Evolutionary conservation across 495 filamentous ascomycete species (phyloP).

Genomic region (Penicillium roqueforti): DNA sequence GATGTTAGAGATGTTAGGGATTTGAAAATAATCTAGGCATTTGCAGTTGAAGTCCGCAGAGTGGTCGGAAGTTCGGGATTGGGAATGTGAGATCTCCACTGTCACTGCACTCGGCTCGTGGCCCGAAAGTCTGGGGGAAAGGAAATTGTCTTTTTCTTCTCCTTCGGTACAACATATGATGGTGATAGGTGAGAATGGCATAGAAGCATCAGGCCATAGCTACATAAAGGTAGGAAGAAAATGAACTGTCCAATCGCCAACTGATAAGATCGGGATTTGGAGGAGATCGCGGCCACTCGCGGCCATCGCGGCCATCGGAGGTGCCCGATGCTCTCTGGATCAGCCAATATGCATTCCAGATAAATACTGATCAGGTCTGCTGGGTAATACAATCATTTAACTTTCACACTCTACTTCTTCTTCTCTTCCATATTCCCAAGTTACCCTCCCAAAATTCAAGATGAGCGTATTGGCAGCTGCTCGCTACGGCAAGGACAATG

Average conservation of each 20-base stretch:
- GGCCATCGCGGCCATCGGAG: conserved; percentile 45
- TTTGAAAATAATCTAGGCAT: neutral
- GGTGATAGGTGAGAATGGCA: neutral
- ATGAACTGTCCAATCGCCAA: neutral
- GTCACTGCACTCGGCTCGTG: neutral
- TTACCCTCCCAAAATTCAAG: conserved; percentile 10
- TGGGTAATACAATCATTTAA: neutral
- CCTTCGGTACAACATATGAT: neutral
- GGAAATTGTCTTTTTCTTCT: neutral
- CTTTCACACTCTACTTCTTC: neutral
- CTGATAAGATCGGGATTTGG: conserved; percentile 32
- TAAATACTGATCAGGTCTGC: conserved; percentile 11
- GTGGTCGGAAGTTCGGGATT: conserved; percentile 21
- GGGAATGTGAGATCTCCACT: conserved; percentile 9
- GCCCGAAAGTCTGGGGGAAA: conserved; percentile 18
- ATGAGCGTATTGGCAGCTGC: conserved; percentile 59
- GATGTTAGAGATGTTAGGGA: too few species aligned
- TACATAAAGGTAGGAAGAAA: too few species aligned
- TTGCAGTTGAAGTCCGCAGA: neutral
- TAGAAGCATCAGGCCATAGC: neutral
- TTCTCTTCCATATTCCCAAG: neutral
- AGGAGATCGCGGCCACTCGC: conserved; percentile 33
- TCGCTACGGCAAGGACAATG: conserved; percentile 95
- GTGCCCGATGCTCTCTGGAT: conserved; percentile 34
- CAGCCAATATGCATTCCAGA: conserved; percentile 11